A percentile compares a stretch with the other conserved stretches of the same genome.
These are phyloP conservation scores for Hemerocallis citrina DNA, from an alignment of 106 monocot genomes.

Conservation along the genomic window DNA sequence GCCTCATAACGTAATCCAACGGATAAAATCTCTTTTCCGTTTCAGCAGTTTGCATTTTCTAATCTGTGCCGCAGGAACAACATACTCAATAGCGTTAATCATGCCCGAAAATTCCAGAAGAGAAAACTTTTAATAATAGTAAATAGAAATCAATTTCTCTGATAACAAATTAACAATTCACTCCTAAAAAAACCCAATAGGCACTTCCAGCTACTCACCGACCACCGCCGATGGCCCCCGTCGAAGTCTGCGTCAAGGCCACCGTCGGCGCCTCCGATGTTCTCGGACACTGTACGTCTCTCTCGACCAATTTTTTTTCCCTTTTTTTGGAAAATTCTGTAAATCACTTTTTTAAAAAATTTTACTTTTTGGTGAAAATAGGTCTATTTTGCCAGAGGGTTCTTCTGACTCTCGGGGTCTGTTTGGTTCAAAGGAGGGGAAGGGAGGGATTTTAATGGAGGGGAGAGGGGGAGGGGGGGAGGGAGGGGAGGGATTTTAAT, in stretches of 20 bases:
- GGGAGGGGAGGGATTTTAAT: no score
- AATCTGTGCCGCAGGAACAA: not conserved
- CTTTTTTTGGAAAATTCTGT: not conserved
- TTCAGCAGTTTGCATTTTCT: no score
- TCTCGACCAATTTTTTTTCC: no score
- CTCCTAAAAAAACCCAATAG: not conserved
- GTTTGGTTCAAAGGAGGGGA: no score
- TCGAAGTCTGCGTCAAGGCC: conserved; percentile 37
- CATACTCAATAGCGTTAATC: not conserved
- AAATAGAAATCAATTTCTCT: not conserved
- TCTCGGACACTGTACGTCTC: conserved; percentile 40
- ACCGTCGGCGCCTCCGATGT: conserved; percentile 16
- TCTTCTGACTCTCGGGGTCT: conserved; percentile 64
- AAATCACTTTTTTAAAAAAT: not conserved
- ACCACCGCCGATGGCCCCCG: conserved; percentile 8
- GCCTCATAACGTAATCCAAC: no score
- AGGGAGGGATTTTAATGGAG: no score
- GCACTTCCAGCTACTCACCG: not conserved
- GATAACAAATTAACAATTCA: not conserved
- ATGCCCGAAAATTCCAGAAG: not conserved
- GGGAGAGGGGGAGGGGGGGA: no score
- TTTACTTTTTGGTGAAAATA: not conserved
- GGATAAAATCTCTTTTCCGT: no score
- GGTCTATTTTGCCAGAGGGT: conserved; percentile 74
- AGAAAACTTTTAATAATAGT: no score